Evolutionary conservation across 768 basidiomycete species (phyloP).

Genomic region (Lactifluus volemus): DNA sequence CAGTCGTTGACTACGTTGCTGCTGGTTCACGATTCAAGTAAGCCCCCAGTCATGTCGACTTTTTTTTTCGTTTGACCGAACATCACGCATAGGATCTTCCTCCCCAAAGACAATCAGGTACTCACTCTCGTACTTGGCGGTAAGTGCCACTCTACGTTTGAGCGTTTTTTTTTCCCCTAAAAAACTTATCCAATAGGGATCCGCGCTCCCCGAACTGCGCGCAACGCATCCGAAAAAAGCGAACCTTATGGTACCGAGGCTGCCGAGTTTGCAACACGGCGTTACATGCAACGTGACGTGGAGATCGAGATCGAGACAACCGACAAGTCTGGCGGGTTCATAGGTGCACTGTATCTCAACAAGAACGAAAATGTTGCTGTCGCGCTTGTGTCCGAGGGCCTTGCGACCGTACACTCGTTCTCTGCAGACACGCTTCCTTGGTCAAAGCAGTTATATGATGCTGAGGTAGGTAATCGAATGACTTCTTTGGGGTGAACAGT

Average conservation of each 20-base stretch:
- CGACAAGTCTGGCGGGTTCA: slow-evolving; percentile 95
- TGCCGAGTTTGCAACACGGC: slow-evolving; percentile 63
- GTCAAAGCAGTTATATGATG: slow-evolving; percentile 70
- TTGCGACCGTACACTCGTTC: slow-evolving; percentile 81
- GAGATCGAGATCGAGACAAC: slow-evolving; percentile 86
- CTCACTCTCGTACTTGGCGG: slow-evolving; percentile 88
- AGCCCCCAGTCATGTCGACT: slow-evolving; percentile 11
- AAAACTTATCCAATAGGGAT: slow-evolving; percentile 47
- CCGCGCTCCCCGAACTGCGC: slow-evolving; percentile 80
- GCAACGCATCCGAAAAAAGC: slow-evolving; percentile 71
- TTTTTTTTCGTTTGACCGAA: neutral
- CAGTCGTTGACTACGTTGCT: slow-evolving; percentile 88
- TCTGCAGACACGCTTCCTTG: slow-evolving; percentile 79
- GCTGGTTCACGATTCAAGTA: slow-evolving; percentile 95
- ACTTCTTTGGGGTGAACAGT: neutral
- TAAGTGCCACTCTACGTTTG: slow-evolving; percentile 24
- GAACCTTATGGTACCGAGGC: slow-evolving; percentile 88
- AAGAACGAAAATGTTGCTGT: slow-evolving; percentile 85
- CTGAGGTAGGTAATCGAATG: slow-evolving; percentile 51
- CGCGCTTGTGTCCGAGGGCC: slow-evolving; percentile 74
- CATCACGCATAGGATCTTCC: slow-evolving; percentile 46
- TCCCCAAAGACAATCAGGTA: slow-evolving; percentile 89
- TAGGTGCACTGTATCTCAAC: slow-evolving; percentile 77
- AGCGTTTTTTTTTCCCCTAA: neutral
- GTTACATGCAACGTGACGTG: slow-evolving; percentile 90